Evolutionary conservation across 441 rosid species (phyloP), one percentile per base, ranked within the genome.

Genomic region (Corymbia calophylla): DNA sequence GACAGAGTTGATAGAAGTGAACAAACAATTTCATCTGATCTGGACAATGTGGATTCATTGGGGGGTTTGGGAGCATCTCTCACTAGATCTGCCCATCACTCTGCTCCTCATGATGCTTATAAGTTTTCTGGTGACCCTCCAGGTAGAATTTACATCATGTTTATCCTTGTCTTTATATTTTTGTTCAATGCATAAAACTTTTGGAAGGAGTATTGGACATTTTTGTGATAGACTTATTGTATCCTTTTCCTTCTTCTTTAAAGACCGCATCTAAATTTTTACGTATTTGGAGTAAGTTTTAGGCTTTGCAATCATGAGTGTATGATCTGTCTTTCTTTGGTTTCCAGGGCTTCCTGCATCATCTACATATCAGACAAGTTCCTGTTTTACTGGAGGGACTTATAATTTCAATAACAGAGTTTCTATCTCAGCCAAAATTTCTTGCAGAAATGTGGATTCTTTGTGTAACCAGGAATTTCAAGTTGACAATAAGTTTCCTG

Each of bases 31-130:
- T 92, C 95, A 89, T 92, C 93, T 62, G 94, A 93, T 77, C 55
- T 89, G 86, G 94, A 93, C 88, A 94, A 93, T 89, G 92, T 90
- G 80, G 91, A 90, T 90, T 92, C 95, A 51, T 64, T 90, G 87
- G 90, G 88, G 86, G 88, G 88, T 80, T 84, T 87, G 58, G 87
- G 90, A 58, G 73, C 91, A 35, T 82, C 94, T 90, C 89, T 66
- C 87, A 48, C 62, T 55, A 92, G 88, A 87, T 86, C 91, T n/a
- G 51, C 55, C 29, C 87, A 48, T 88, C 86, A 49, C 55, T 88
- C 91, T 53, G 15, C 80, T 86, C 82, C 90, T 9, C 89, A 85
- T 58, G 88, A 91, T 93, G 86, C 92, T 91, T 88, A 92, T 88
- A 89, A 91, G 58, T 70, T 87, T 91, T 89, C 86, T 53, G 86